Conservation (phyloP, 1,284 basidiomycete species). For the Trichosporon ovoides region DNA sequence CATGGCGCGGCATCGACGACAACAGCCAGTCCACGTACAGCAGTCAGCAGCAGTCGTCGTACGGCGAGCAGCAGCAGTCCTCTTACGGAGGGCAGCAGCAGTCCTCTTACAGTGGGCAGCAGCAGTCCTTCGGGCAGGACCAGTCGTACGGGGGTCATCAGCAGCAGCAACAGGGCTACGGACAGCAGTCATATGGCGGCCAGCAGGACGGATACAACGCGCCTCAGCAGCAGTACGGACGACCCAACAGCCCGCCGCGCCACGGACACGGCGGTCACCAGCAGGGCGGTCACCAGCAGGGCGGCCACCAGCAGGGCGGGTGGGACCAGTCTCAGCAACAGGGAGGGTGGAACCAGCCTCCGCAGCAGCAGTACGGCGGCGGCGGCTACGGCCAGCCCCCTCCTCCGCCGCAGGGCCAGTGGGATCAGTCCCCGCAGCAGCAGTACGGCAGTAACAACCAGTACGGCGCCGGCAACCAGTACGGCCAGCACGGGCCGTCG, state of each 20-base stretch:
- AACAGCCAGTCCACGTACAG: not conserved
- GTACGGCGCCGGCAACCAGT: not conserved
- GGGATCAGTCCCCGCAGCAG: not conserved
- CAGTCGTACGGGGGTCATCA: not conserved
- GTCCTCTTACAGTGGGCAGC: not conserved
- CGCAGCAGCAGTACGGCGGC: constrained; percentile 4
- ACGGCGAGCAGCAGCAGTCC: not conserved
- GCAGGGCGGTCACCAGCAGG: not conserved
- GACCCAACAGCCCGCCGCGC: constrained; percentile 10
- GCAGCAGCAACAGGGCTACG: not conserved
- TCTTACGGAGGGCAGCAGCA: not conserved
- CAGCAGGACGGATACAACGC: not conserved
- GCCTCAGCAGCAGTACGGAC: not conserved
- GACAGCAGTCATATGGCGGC: not conserved
- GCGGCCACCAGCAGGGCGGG: not conserved
- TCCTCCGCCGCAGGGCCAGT: constrained; percentile 4
- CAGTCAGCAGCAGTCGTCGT: not conserved
- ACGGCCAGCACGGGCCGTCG: not conserved
- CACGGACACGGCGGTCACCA: not conserved
- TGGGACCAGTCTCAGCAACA: not conserved
- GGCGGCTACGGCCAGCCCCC: constrained; percentile 7
- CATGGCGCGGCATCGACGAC: constrained; percentile 42
- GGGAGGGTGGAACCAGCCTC: not conserved
- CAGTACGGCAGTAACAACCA: not conserved
- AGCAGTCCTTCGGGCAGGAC: not conserved